Conservation (phyloP, 1,139 yeast genomes). For the Pichia sp. region DNA sequence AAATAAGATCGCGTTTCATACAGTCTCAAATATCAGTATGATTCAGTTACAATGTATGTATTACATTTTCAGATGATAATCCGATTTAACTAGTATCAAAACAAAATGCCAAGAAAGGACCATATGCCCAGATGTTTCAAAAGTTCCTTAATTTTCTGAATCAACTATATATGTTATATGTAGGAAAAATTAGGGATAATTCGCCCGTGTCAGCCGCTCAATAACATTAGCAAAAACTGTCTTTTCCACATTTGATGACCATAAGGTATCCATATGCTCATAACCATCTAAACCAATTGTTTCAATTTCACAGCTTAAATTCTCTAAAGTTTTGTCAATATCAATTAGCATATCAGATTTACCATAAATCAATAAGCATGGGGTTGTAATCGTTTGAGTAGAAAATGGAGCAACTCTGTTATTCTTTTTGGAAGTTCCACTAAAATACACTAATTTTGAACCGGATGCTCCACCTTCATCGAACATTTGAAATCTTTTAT, state of each 20-base stretch:
- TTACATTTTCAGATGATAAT: no score
- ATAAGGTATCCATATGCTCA: conserved; percentile 84
- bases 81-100: no score
- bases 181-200: no score
- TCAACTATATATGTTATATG: no score
- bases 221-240: conserved; percentile 34
- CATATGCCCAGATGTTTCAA: no score
- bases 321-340: conserved; percentile 30
- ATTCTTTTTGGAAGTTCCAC: conserved; percentile 27
- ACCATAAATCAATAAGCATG: conserved; percentile 38
- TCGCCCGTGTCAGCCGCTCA: neutral
- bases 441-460: conserved; percentile 25
- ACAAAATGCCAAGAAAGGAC: no score
- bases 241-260: conserved; percentile 75
- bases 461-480: conserved; percentile 41
- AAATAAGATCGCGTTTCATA: neutral
- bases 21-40: neutral
- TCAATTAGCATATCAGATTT: conserved; percentile 40
- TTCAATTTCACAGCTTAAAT: conserved; percentile 31
- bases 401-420: conserved; percentile 58
- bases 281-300: conserved; percentile 45
- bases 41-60: no score
- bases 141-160: no score
- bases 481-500: conserved; percentile 42
- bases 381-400: conserved; percentile 37